Evolutionary conservation across 768 basidiomycete genomes (phyloP).

Genomic region (Lentinus brumalis): DNA sequence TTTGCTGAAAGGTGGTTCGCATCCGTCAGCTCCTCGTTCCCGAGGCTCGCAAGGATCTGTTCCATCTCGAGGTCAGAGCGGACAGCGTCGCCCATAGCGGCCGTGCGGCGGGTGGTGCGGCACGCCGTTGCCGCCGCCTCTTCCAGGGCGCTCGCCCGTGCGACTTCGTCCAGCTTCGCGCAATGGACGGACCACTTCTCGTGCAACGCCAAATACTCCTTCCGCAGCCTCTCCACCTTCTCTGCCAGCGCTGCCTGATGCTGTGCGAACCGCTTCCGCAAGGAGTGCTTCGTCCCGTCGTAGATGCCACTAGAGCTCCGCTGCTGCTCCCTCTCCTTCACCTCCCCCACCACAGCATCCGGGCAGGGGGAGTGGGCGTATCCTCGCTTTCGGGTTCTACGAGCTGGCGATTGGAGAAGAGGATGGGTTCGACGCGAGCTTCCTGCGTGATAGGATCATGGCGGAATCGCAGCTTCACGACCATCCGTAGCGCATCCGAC

Average conservation of each 20-base stretch:
- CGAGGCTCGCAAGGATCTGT: slow-evolving; percentile 92
- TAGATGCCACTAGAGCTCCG: slow-evolving; percentile 41
- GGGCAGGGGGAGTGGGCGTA: slow-evolving; percentile 31
- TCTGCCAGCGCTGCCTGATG: slow-evolving; percentile 50
- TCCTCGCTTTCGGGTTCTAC: slow-evolving; percentile 33
- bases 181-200: slow-evolving; percentile 77
- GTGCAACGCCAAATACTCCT: slow-evolving; percentile 70
- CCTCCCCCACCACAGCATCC: slow-evolving; percentile 50
- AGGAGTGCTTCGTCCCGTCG: slow-evolving; percentile 44
- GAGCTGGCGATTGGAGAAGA: slow-evolving; percentile 58
- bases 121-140: slow-evolving; percentile 45
- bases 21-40: slow-evolving; percentile 91
- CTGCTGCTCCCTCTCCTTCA: slow-evolving; percentile 40
- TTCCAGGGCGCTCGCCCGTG: slow-evolving; percentile 46
- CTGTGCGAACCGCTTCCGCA: slow-evolving; percentile 56
- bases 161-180: slow-evolving; percentile 62
- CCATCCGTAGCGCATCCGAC: slow-evolving; percentile 62
- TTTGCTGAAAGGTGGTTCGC: slow-evolving; percentile 82
- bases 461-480: slow-evolving; percentile 61
- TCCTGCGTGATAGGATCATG: slow-evolving; percentile 61
- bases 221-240: slow-evolving; percentile 58
- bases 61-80: slow-evolving; percentile 97
- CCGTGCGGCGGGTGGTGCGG: slow-evolving; percentile 73
- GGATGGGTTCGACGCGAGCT: slow-evolving; percentile 63
- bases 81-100: slow-evolving; percentile 84